Percentiles rank a stretch among this genome's conserved stretches.
phyloP scores from a whole-genome alignment of 208 protist species.

The Wallacemonas sp. region DNA sequence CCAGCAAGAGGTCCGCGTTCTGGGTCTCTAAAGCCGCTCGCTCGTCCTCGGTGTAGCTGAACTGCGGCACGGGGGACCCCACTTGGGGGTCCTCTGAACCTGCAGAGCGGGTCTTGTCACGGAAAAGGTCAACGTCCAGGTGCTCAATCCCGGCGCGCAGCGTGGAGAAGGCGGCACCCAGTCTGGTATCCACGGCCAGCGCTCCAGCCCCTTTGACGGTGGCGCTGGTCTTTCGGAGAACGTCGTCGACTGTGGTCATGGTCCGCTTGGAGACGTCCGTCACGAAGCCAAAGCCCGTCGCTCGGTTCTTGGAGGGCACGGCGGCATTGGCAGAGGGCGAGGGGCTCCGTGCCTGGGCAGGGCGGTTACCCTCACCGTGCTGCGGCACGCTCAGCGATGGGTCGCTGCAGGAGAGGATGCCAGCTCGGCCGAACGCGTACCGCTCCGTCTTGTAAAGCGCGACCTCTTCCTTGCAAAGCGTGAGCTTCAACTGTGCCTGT shows the following conservation, averaged over 20 bases:
- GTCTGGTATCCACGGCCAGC: conserved; percentile 25
- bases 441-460: conserved; percentile 73
- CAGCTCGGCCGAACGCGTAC: conserved; percentile 45
- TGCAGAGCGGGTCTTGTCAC: conserved; percentile 4
- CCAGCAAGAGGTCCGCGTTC: conserved; percentile 45
- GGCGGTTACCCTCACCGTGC: no score
- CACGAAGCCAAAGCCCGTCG: conserved; percentile 32
- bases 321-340: no score
- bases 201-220: conserved; percentile 37
- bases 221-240: conserved; percentile 32
- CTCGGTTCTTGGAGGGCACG: background rate
- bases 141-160: conserved; percentile 24
- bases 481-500: conserved; percentile 40
- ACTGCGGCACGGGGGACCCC: conserved; percentile 2
- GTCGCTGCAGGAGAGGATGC: conserved; percentile 39
- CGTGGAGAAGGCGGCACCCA: conserved; percentile 32
- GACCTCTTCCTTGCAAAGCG: conserved; percentile 82
- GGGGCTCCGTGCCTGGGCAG: no score
- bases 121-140: conserved; percentile 14
- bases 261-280: conserved; percentile 23
- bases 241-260: conserved; percentile 28
- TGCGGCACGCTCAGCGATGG: background rate
- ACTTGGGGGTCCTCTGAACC: background rate
- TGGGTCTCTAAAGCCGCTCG: conserved; percentile 37
- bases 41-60: conserved; percentile 43